A percentile compares a stretch with the other conserved stretches of the same genome.
phyloP scores from a whole-genome alignment of 495 filamentous ascomycete genomes.

The Daldinia loculata region DNA sequence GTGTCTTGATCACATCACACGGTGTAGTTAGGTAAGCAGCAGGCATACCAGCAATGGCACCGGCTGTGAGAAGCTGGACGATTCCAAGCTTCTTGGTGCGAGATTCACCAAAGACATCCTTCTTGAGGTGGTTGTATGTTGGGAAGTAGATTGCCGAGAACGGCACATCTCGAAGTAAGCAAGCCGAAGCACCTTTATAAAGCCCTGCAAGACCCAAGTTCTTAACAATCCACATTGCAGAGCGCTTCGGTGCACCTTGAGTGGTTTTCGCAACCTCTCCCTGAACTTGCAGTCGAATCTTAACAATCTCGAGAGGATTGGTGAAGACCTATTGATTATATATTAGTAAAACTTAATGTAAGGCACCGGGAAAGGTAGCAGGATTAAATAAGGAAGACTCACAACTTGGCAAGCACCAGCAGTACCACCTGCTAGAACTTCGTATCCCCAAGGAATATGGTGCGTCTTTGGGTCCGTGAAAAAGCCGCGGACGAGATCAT shows the following conservation, averaged over 20 bases:
- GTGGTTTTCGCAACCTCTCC: constrained; percentile 92
- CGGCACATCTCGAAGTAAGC: constrained; percentile 92
- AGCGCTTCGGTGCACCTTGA: constrained; percentile 83
- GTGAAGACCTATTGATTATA: constrained; percentile 76
- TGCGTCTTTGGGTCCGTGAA: constrained; percentile 80
- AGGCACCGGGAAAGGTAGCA: neutral
- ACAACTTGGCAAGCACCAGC: constrained; percentile 97
- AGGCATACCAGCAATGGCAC: constrained; percentile 98
- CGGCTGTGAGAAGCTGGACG: constrained; percentile 89
- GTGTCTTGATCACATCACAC: constrained; percentile 98
- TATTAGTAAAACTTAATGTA: constrained; percentile 25
- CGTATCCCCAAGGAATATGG: constrained; percentile 73
- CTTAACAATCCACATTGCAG: constrained; percentile 95
- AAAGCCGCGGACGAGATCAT: constrained; percentile 83
- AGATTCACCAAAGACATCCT: constrained; percentile 90
- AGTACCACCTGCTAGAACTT: constrained; percentile 86
- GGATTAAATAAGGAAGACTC: constrained; percentile 52
- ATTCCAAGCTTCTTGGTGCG: constrained; percentile 90
- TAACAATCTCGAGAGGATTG: constrained; percentile 98
- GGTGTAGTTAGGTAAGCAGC: constrained; percentile 97
- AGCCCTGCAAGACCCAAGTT: constrained; percentile 95
- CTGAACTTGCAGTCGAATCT: constrained; percentile 97
- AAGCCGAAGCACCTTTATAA: constrained; percentile 97
- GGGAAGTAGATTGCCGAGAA: constrained; percentile 99
- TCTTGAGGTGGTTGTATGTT: constrained; percentile 92